Percentiles rank a stretch among this genome's conserved stretches.
Conservation (phyloP, 2,329 filamentous ascomycete species). For the Helotiales sp. region DNA sequence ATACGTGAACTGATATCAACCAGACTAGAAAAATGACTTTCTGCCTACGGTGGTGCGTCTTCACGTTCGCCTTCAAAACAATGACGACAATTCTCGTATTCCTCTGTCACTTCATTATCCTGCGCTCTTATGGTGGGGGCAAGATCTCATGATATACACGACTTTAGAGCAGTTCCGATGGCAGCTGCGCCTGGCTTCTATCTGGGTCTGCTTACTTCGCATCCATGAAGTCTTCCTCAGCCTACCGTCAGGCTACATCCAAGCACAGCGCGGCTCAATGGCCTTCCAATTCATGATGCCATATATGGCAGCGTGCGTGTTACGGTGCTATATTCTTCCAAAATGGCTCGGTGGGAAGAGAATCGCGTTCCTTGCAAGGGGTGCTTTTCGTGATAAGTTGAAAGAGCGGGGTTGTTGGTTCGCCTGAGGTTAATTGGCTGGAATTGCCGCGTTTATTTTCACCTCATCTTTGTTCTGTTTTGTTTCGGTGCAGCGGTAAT, state of each 20-base stretch:
- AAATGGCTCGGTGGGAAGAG: neutral
- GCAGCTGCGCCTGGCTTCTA: neutral
- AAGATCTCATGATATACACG: neutral
- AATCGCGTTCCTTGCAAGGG: neutral
- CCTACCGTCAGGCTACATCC: neutral
- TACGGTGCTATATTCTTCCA: neutral
- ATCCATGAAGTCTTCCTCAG: neutral
- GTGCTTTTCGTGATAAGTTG: neutral
- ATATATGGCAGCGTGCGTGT: neutral
- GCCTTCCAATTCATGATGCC: neutral
- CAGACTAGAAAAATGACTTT: too few relatives aligned
- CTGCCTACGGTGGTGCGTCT: constrained; percentile 7
- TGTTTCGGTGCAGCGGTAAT: neutral
- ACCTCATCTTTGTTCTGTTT: neutral
- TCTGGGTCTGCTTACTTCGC: neutral
- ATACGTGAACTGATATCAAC: too few relatives aligned
- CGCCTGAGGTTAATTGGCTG: neutral
- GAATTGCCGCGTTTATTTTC: neutral
- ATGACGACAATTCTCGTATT: neutral
- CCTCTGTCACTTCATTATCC: neutral
- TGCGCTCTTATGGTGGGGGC: neutral
- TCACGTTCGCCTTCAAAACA: neutral
- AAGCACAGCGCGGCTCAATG: neutral
- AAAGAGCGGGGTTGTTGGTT: neutral
- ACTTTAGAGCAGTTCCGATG: neutral